Conservation (phyloP, 2,329 filamentous ascomycete species). For the Aureobasidium namibiae region DNA sequence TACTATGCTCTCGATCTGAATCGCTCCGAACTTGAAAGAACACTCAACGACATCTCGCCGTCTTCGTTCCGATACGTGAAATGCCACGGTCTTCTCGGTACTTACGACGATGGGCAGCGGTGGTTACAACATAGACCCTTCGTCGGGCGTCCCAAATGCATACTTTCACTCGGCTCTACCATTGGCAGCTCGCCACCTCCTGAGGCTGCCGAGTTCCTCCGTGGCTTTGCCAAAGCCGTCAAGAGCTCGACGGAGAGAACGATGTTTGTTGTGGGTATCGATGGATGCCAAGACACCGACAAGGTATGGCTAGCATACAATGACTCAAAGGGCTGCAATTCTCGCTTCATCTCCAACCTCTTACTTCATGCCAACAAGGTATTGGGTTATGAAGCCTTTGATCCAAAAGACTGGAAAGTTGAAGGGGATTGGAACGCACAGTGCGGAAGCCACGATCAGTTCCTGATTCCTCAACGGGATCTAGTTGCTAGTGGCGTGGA, state of each 20-base stretch:
- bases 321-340: background rate
- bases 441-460: background rate
- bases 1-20: conserved; percentile 5
- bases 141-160: background rate
- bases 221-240: background rate
- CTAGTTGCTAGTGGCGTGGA: background rate
- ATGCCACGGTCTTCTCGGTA: background rate
- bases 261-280: background rate
- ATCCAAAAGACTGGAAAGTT: background rate
- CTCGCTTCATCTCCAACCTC: conserved; percentile 4
- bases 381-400: background rate
- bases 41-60: background rate
- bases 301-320: conserved; percentile 4
- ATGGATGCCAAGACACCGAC: background rate
- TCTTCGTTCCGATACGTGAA: background rate
- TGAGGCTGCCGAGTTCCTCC: background rate
- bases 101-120: background rate
- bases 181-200: background rate
- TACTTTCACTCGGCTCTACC: background rate
- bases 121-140: background rate
- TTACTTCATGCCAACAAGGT: background rate
- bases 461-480: background rate
- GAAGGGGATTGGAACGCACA: background rate
- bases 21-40: background rate
- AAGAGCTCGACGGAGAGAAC: background rate